Evolutionary conservation across 2,329 filamentous ascomycete genomes (phyloP).

Genomic region (Monosporascus ibericus): DNA sequence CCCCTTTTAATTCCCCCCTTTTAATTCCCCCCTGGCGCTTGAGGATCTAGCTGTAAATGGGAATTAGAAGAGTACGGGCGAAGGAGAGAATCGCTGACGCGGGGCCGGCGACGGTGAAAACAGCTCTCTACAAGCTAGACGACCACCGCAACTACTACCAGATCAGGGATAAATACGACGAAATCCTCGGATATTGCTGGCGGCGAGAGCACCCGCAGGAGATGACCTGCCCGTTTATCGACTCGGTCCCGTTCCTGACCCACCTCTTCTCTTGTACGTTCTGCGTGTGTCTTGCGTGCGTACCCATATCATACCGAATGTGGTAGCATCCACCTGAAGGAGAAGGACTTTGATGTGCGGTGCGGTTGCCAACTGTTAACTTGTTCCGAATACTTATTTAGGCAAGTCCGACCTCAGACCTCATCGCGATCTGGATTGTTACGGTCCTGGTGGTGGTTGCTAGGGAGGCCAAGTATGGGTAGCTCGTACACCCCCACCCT

Average conservation of each 20-base stretch:
- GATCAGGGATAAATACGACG: conserved; percentile 11
- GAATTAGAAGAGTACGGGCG: background rate
- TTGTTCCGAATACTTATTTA: too few species aligned
- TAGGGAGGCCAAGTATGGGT: too few species aligned
- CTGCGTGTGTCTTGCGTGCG: too few species aligned
- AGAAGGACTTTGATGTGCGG: too few species aligned
- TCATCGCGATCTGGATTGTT: too few species aligned
- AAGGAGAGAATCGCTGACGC: background rate
- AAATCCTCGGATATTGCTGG: conserved; percentile 9
- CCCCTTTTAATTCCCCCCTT: background rate
- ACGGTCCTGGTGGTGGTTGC: too few species aligned
- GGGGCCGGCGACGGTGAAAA: too few species aligned
- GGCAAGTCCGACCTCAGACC: too few species aligned
- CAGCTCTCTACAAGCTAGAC: conserved; percentile 8
- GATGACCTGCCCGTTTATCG: conserved; percentile 12
- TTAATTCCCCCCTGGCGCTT: background rate
- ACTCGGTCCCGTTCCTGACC: conserved; percentile 9
- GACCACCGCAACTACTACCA: conserved; percentile 4
- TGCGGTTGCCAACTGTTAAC: too few species aligned
- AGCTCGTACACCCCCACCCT: too few species aligned
- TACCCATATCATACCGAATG: too few species aligned
- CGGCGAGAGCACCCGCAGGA: conserved; percentile 9
- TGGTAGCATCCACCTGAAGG: too few species aligned
- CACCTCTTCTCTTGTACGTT: conserved; percentile 14
- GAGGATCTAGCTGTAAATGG: background rate